A percentile compares a stretch with the other conserved stretches of the same genome.
phyloP scores from a whole-genome alignment of 208 protist species.

The Borovskyia barvae region DNA sequence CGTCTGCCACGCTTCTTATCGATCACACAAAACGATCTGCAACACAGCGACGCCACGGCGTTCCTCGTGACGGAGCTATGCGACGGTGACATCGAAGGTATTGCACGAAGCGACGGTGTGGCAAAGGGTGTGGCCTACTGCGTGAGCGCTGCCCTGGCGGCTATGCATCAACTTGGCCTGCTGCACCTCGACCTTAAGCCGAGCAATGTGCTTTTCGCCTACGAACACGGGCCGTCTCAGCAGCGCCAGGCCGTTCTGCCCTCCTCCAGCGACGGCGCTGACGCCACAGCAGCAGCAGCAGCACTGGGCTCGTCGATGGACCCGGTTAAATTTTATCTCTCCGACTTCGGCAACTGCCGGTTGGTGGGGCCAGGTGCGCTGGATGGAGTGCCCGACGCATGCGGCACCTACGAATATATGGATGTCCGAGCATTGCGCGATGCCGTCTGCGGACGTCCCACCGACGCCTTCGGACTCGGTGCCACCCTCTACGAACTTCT shows the following conservation, averaged over 20 bases:
- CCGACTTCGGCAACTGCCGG: conserved; percentile 87
- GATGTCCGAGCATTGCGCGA: conserved; percentile 64
- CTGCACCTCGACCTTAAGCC: conserved; percentile 87
- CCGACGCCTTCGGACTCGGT: conserved; percentile 80
- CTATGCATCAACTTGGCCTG: conserved; percentile 79
- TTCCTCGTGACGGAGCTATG: conserved; percentile 85
- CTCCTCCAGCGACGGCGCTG: not conserved
- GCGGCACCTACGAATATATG: conserved; percentile 90
- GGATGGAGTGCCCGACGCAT: conserved; percentile 49
- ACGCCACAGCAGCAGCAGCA: conserved; percentile 4
- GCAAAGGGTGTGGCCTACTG: conserved; percentile 73
- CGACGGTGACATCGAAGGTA: conserved; percentile 80
- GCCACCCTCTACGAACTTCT: conserved; percentile 75
- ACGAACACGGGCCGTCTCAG: conserved; percentile 51
- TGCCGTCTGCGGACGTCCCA: conserved; percentile 65
- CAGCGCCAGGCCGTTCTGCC: too few species aligned
- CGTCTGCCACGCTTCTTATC: conserved; percentile 73
- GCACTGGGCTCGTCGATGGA: not conserved
- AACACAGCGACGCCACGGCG: conserved; percentile 59
- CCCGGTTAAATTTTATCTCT: conserved; percentile 81
- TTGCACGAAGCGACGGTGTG: conserved; percentile 47
- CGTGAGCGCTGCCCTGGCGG: conserved; percentile 71
- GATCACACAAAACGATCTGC: conserved; percentile 69
- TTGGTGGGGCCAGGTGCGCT: conserved; percentile 46
- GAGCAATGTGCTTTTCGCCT: conserved; percentile 84